A percentile compares a stretch with the other conserved stretches of the same genome.
Evolutionary conservation across 495 filamentous ascomycete species (phyloP).

Genomic region (Penicillium robsamsonii): DNA sequence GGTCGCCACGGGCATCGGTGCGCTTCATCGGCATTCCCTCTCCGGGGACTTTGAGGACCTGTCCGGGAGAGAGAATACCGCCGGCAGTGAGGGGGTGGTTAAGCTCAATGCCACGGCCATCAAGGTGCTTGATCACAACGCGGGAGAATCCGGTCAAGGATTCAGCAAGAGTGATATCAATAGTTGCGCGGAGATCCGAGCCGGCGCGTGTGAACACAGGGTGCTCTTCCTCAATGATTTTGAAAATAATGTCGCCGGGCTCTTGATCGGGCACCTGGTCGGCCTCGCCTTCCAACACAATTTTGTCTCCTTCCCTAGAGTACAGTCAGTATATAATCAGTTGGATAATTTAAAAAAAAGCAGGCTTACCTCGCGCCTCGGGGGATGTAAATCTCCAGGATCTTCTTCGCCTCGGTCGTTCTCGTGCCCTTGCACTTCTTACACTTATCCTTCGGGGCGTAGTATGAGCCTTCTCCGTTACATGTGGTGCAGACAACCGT

Average conservation of each 20-base stretch:
- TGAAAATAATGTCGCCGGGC: slow-evolving; percentile 91
- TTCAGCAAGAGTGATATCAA: slow-evolving; percentile 79
- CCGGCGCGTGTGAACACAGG: slow-evolving; percentile 76
- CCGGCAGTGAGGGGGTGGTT: slow-evolving; percentile 66
- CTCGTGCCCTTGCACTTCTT: slow-evolving; percentile 96
- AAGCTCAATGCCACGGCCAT: slow-evolving; percentile 85
- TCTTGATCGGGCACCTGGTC: slow-evolving; percentile 90
- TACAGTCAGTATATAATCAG: slow-evolving; percentile 17
- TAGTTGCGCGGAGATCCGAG: slow-evolving; percentile 73
- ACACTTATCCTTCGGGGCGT: slow-evolving; percentile 92
- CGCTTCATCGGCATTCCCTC: slow-evolving; percentile 95
- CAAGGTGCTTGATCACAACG: slow-evolving; percentile 87
- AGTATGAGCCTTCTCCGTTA: slow-evolving; percentile 75
- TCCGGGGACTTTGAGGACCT: slow-evolving; percentile 77
- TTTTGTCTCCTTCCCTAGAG: slow-evolving; percentile 73
- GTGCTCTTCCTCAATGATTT: slow-evolving; percentile 77
- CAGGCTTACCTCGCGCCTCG: slow-evolving; percentile 65
- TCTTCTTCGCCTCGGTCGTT: slow-evolving; percentile 79
- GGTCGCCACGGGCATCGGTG: slow-evolving; percentile 76
- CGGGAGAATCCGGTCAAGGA: slow-evolving; percentile 85
- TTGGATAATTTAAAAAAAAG: background rate
- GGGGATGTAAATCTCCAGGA: slow-evolving; percentile 93
- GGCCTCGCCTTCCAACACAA: slow-evolving; percentile 89
- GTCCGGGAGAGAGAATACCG: slow-evolving; percentile 72
- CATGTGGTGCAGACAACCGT: slow-evolving; percentile 73